These are phyloP conservation scores for Ogataea kodamae DNA, from an alignment of 805 yeast genomes.

Conservation along the genomic window DNA sequence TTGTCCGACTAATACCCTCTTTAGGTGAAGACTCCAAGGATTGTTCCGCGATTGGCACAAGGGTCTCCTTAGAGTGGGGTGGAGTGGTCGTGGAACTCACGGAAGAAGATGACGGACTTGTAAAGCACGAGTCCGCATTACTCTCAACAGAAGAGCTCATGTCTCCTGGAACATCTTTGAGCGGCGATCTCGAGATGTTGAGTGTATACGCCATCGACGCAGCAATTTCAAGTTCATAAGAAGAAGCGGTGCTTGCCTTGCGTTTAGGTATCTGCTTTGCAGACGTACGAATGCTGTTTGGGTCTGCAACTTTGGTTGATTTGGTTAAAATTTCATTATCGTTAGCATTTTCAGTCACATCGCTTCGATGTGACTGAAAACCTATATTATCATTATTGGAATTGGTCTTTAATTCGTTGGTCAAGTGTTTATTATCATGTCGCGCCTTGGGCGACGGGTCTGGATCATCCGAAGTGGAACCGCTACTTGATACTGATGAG, in stretches of 20 bases:
- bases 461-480: conserved; percentile 30
- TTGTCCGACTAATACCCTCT: conserved; percentile 7
- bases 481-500: conserved; percentile 32
- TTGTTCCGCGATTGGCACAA: conserved; percentile 33
- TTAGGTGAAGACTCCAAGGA: conserved; percentile 32
- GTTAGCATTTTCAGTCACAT: conserved; percentile 1
- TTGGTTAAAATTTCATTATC: neutral
- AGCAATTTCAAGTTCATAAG: conserved; percentile 41
- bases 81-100: conserved; percentile 30
- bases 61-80: conserved; percentile 17
- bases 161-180: conserved; percentile 13
- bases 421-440: conserved; percentile 13
- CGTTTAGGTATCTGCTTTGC: conserved; percentile 2
- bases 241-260: conserved; percentile 11
- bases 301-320: neutral
- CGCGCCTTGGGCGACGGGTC: conserved; percentile 34
- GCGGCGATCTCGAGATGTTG: conserved; percentile 19
- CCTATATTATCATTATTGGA: conserved; percentile 11
- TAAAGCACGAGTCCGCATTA: conserved; percentile 37
- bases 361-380: conserved; percentile 3
- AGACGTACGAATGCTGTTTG: neutral
- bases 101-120: conserved; percentile 29
- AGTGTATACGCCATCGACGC: conserved; percentile 43
- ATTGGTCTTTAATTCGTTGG: conserved; percentile 13
- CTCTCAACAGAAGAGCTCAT: conserved; percentile 41